phyloP scores from a whole-genome alignment of 331 rosid species.

The Prunus yedoensis region DNA sequence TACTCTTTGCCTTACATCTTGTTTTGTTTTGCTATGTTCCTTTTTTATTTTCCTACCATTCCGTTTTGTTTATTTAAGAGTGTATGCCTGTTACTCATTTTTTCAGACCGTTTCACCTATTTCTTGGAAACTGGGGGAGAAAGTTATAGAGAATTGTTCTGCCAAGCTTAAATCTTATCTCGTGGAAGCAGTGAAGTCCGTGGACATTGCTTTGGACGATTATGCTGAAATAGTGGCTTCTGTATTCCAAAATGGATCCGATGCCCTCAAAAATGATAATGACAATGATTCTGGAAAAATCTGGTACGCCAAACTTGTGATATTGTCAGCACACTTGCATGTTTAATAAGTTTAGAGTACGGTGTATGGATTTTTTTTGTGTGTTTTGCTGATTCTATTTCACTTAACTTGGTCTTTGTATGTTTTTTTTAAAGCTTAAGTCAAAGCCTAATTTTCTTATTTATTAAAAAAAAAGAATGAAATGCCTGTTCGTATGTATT shows the following conservation, averaged over 20 bases:
- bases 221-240: constrained; percentile 48
- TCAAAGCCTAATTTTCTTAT: background rate
- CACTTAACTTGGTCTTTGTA: background rate
- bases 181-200: constrained; percentile 47
- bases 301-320: constrained; percentile 36
- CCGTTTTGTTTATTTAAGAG: constrained; percentile 12
- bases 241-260: constrained; percentile 45
- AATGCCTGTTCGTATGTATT: background rate
- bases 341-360: background rate
- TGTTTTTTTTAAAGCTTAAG: background rate
- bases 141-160: constrained; percentile 61
- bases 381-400: background rate
- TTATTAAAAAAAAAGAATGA: too few relatives aligned
- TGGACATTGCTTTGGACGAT: constrained; percentile 43
- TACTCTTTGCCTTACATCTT: constrained; percentile 1
- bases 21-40: background rate
- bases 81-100: constrained; percentile 20
- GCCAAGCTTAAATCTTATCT: constrained; percentile 54
- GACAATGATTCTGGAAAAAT: constrained; percentile 27
- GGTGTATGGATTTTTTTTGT: background rate
- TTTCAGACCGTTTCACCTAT: constrained; percentile 56
- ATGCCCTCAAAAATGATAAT: constrained; percentile 23
- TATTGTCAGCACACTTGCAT: constrained; percentile 16
- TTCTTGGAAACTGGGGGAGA: constrained; percentile 64
- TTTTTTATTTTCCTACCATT: constrained; percentile 16